Conservation (phyloP, 208 protist species). For the Endotrypanum monterogeii region DNA sequence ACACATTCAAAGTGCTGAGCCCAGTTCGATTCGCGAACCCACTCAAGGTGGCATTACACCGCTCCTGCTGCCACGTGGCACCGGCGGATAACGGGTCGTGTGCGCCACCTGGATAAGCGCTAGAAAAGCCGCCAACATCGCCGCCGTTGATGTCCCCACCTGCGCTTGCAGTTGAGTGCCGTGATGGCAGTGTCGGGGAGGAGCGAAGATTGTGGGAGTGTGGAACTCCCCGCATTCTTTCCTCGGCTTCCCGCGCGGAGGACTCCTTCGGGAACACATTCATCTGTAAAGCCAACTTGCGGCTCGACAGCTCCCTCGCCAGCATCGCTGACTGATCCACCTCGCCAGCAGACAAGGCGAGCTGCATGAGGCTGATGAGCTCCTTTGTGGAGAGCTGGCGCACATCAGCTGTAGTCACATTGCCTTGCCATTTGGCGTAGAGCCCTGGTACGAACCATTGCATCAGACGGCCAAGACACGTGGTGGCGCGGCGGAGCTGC, state of each 20-base stretch:
- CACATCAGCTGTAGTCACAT: slow-evolving; percentile 26
- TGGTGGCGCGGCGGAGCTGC: slow-evolving; percentile 16
- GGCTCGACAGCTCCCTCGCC: slow-evolving; percentile 70
- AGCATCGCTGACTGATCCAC: slow-evolving; percentile 58
- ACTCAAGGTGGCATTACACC: not conserved
- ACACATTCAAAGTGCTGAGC: not conserved
- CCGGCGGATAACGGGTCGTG: not conserved
- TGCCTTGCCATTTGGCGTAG: slow-evolving; percentile 36
- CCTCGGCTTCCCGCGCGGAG: not conserved
- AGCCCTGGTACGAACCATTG: slow-evolving; percentile 40
- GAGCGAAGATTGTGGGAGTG: not conserved
- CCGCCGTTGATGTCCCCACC: not conserved
- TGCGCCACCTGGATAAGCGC: not conserved
- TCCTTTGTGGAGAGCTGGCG: slow-evolving; percentile 43
- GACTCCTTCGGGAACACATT: not conserved
- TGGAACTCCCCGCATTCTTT: not conserved
- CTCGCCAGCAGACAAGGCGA: slow-evolving; percentile 68
- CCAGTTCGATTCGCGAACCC: not conserved
- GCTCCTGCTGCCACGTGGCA: not conserved
- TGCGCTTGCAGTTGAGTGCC: not conserved
- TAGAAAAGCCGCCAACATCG: not conserved
- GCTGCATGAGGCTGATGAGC: slow-evolving; percentile 70
- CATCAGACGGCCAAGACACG: slow-evolving; percentile 20
- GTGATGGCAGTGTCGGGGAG: not conserved
- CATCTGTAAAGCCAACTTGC: slow-evolving; percentile 36